Conservation (phyloP, 306 rosid species). For the Vigna radiata region DNA sequence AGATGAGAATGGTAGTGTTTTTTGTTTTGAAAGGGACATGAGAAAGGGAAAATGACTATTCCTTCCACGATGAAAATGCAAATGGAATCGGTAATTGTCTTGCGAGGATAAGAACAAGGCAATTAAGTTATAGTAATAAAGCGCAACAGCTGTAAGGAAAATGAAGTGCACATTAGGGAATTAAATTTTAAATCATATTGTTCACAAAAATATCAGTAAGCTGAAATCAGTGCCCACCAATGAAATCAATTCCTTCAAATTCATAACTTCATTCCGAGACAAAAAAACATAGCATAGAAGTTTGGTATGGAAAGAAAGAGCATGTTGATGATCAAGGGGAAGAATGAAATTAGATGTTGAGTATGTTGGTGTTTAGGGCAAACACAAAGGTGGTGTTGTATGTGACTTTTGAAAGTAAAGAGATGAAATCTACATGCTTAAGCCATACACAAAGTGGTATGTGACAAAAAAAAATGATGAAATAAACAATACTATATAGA, state of each 20-base stretch:
- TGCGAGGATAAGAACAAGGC: not conserved
- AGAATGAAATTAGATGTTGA: constrained; percentile 35
- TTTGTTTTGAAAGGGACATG: not conserved
- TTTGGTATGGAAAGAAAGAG: constrained; percentile 40
- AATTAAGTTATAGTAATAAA: not conserved
- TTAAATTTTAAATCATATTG: not conserved
- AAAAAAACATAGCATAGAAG: constrained; percentile 23
- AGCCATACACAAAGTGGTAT: constrained; percentile 59
- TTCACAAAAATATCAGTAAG: not conserved
- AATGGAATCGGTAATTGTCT: constrained; percentile 20
- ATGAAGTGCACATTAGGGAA: constrained; percentile 2
- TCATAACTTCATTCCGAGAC: constrained; percentile 25
- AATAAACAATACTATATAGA: constrained; percentile 8
- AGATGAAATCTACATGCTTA: constrained; percentile 49
- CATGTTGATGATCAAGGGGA: constrained; percentile 53
- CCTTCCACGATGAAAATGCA: not conserved
- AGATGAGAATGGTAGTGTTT: not conserved
- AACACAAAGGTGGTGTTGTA: constrained; percentile 52
- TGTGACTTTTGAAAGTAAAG: constrained; percentile 45
- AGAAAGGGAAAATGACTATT: not conserved
- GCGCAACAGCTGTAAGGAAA: not conserved
- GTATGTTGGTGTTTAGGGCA: constrained; percentile 43
- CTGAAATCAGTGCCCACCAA: constrained; percentile 33
- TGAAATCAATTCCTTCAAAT: constrained; percentile 12
- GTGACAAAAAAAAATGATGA: constrained; percentile 25